A percentile compares a stretch with the other conserved stretches of the same genome.
Evolutionary conservation across 352 stramenopile genomes (phyloP).

Genomic region (Pythium vanterpoolii): DNA sequence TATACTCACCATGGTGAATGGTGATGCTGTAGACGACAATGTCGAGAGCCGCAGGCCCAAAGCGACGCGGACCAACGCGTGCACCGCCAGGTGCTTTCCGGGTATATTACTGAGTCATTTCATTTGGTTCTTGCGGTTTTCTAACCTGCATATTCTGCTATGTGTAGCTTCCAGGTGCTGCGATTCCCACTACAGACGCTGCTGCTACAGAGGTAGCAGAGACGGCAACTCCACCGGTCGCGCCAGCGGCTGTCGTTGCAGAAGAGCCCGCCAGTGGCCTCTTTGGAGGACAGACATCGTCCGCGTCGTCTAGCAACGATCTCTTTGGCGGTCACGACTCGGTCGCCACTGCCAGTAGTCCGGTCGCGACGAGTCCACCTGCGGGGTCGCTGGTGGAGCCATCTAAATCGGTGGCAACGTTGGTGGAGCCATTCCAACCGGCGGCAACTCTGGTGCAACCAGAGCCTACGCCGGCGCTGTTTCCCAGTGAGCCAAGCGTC

Average conservation of each 20-base stretch:
- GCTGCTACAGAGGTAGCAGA: background rate
- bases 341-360: background rate
- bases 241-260: background rate
- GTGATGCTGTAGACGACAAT: conserved; percentile 56
- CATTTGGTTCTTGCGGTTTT: background rate
- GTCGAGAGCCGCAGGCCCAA: conserved; percentile 67
- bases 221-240: background rate
- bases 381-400: conserved; percentile 3
- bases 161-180: conserved; percentile 5
- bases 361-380: background rate
- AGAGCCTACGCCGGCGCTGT: conserved; percentile 8
- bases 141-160: background rate
- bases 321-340: conserved; percentile 6
- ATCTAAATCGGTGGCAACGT: background rate
- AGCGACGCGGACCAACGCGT: conserved; percentile 68
- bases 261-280: conserved; percentile 1
- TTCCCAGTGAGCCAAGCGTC: conserved; percentile 5
- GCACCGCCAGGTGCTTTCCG: conserved; percentile 61
- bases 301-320: conserved; percentile 4
- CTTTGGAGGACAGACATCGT: conserved; percentile 6
- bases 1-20: background rate
- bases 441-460: conserved; percentile 10
- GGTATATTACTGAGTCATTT: too few relatives aligned
- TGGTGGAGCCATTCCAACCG: conserved; percentile 2
- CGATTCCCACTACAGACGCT: background rate